Evolutionary conservation across 352 stramenopile species (phyloP), one percentile per base, ranked within the genome.

Genomic region (Plasmopara viticola): DNA sequence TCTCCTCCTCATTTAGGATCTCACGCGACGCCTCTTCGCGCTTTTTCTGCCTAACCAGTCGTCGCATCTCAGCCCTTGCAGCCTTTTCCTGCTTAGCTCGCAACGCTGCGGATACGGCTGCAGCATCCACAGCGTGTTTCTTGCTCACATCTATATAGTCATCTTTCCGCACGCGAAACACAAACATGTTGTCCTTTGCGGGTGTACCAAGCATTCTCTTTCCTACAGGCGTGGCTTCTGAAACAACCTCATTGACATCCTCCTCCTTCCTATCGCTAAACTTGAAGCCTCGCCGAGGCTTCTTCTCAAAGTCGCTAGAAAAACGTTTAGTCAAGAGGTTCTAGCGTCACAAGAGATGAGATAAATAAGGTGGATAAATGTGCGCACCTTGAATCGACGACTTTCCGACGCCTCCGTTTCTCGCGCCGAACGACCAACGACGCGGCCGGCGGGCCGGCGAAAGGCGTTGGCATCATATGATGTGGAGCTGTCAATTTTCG

Each of bases 361-460:
- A 35, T 8, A 35, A 5, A 12, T 12, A 35, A 12, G 31, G 10
- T 35, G 10, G 31, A 35, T 35, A 12, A 8, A 35, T 35, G 10
- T 35, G 18, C 65, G 33, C 9, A 86, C 75, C 64, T 73, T 9
- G 66, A 62, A 9, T 29, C 34, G 6, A 25, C 17, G 9, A 51
- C 59, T 51, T 74, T 72, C n/a, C 70, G 68, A 28, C 65, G 71
- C 39, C 70, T 64, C 33, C 74, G 68, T 49, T 78, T 84, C 43
- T 87, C 74, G 31, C 76, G 73, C 15, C 70, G 71, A 15, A 87
- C 64, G 34, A 87, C 74, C 14, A 87, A 60, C n/a, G 75, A 68
- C 40, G 75, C 68, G 41, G 65, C 63, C 30, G 73, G 62, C 44
- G 48, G 47, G 25, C 59, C 49, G 31, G 53, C 53, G 30, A 70